Evolutionary conservation across 192 early-diverging fungal species (phyloP).

Genomic region (Coemansia sp.): DNA sequence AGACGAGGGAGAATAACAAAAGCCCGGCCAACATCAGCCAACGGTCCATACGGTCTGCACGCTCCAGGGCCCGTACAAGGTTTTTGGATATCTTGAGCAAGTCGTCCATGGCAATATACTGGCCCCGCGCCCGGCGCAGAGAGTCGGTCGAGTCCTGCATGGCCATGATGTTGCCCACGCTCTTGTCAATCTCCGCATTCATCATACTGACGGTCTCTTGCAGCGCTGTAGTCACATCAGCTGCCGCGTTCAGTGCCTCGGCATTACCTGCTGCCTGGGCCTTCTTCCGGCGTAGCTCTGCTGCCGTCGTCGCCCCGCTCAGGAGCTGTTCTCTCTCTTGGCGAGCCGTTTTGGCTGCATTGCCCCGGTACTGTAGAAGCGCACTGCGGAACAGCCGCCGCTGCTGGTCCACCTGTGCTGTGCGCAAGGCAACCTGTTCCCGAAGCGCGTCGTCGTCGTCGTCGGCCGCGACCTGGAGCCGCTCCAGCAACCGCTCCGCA

Average conservation of each 20-base stretch:
- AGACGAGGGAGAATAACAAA: conserved; percentile 31
- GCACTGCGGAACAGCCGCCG: conserved; percentile 31
- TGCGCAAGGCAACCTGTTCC: background rate
- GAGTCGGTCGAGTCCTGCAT: conserved; percentile 32
- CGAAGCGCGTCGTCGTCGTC: background rate
- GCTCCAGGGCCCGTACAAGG: conserved; percentile 32
- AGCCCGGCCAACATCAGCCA: conserved; percentile 44
- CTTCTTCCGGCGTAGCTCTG: conserved; percentile 40
- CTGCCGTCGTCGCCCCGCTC: conserved; percentile 33
- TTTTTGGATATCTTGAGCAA: conserved; percentile 30
- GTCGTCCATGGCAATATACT: conserved; percentile 30
- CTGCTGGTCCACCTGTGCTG: background rate
- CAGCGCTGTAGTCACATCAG: conserved; percentile 40
- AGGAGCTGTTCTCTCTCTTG: conserved; percentile 33
- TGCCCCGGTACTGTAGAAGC: conserved; percentile 24
- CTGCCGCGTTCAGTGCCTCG: conserved; percentile 26
- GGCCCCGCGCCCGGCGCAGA: conserved; percentile 19
- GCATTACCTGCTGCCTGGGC: conserved; percentile 26
- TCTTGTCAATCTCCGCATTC: conserved; percentile 48
- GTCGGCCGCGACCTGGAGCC: conserved; percentile 1
- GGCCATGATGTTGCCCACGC: conserved; percentile 26
- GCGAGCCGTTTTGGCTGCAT: conserved; percentile 9
- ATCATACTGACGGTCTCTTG: conserved; percentile 49
- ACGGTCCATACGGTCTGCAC: conserved; percentile 37
- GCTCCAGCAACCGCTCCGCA: conserved; percentile 25